These are phyloP conservation scores for Paxillus involutus DNA, from an alignment of 768 basidiomycete genomes.

Conservation along the genomic window DNA sequence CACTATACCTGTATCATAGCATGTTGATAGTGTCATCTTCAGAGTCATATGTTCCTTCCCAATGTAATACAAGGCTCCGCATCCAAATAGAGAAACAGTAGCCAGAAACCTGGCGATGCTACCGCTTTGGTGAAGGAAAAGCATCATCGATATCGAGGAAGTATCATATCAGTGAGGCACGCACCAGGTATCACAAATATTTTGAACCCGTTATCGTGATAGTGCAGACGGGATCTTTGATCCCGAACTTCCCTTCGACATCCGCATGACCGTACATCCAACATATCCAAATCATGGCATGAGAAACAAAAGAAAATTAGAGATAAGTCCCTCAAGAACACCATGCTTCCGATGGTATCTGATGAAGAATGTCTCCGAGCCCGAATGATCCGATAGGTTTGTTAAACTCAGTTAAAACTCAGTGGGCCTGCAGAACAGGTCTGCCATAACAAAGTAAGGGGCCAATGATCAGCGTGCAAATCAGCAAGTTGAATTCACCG, in stretches of 20 bases:
- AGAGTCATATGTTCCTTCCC: slow-evolving; percentile 6
- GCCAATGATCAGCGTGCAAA: neutral
- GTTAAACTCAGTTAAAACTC: no score
- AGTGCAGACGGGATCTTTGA: neutral
- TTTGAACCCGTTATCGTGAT: slow-evolving; percentile 6
- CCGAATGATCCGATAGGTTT: neutral
- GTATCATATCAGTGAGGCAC: slow-evolving; percentile 8
- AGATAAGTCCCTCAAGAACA: neutral
- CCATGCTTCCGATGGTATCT: neutral
- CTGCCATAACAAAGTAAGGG: neutral
- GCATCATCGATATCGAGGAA: neutral
- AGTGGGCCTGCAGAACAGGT: no score
- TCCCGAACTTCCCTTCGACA: neutral
- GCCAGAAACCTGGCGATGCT: neutral
- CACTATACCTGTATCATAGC: slow-evolving; percentile 28
- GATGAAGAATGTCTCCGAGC: neutral
- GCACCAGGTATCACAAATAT: neutral
- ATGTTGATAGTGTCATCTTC: slow-evolving; percentile 19
- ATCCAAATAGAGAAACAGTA: neutral
- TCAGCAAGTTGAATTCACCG: no score
- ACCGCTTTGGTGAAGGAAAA: neutral
- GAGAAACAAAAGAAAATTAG: no score
- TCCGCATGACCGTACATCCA: neutral
- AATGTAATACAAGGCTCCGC: neutral
- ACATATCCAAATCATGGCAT: neutral